Percentiles rank a stretch among this genome's conserved stretches.
Evolutionary conservation across 2,329 filamentous ascomycete species (phyloP).

Genomic region (Epichloe coenophiala): DNA sequence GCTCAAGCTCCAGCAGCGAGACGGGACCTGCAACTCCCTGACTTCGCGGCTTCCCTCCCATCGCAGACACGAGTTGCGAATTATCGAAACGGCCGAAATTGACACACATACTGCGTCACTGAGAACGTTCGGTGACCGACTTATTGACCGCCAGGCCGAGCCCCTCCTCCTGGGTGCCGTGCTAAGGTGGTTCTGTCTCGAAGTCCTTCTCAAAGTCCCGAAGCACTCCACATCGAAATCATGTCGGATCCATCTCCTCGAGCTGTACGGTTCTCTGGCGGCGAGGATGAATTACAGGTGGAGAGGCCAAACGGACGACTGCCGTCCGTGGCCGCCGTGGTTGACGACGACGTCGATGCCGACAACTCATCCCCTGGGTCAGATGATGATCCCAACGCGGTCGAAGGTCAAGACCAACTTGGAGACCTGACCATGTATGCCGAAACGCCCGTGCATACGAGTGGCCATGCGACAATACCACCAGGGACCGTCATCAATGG

Average conservation of each 20-base stretch:
- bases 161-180: constrained; percentile 3
- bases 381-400: constrained; percentile 28
- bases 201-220: neutral
- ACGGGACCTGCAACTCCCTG: neutral
- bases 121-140: neutral
- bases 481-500: constrained; percentile 29
- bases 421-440: constrained; percentile 30
- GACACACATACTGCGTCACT: neutral
- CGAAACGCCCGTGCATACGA: constrained; percentile 25
- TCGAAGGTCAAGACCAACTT: constrained; percentile 36
- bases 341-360: constrained; percentile 13
- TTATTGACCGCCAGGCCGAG: constrained; percentile 3
- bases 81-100: neutral
- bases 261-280: constrained; percentile 41
- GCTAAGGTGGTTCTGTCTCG: constrained; percentile 1
- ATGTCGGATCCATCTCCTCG: constrained; percentile 39
- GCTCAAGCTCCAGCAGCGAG: neutral
- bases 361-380: constrained; percentile 15
- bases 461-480: constrained; percentile 29
- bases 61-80: neutral
- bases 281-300: constrained; percentile 27
- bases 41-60: too few relatives aligned
- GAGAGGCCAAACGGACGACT: constrained; percentile 29
- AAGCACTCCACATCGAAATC: constrained; percentile 2
- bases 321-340: constrained; percentile 11